Conservation (phyloP, 2,329 filamentous ascomycete species). For the Fusarium sp. region DNA sequence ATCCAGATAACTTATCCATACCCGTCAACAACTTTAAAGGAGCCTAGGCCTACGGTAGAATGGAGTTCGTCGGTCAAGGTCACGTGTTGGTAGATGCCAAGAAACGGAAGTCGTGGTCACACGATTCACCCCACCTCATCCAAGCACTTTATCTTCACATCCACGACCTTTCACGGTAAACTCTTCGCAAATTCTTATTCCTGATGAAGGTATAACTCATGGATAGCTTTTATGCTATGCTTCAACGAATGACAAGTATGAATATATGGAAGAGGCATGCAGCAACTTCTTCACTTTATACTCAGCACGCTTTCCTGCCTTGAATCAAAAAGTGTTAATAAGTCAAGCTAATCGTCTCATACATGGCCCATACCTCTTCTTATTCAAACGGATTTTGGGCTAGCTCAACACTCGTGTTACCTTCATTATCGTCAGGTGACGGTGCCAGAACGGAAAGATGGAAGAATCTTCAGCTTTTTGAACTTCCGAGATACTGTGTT, state of each 20-base stretch:
- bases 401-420: background rate
- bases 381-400: background rate
- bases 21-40: background rate
- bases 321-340: background rate
- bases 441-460: background rate
- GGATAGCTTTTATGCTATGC: background rate
- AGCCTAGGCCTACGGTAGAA: background rate
- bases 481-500: background rate
- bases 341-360: background rate
- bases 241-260: background rate
- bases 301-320: background rate
- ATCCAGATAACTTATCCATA: background rate
- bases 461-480: background rate
- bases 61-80: background rate
- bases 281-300: background rate
- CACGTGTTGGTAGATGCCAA: slow-evolving; percentile 18
- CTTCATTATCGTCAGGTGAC: slow-evolving; percentile 17
- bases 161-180: background rate
- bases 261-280: background rate
- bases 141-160: background rate
- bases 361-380: background rate
- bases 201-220: background rate
- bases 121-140: slow-evolving; percentile 9
- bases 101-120: slow-evolving; percentile 12
- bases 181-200: background rate